These are phyloP conservation scores for Cytospora piceae DNA, from an alignment of 2,329 filamentous ascomycete species.

Conservation along the genomic window DNA sequence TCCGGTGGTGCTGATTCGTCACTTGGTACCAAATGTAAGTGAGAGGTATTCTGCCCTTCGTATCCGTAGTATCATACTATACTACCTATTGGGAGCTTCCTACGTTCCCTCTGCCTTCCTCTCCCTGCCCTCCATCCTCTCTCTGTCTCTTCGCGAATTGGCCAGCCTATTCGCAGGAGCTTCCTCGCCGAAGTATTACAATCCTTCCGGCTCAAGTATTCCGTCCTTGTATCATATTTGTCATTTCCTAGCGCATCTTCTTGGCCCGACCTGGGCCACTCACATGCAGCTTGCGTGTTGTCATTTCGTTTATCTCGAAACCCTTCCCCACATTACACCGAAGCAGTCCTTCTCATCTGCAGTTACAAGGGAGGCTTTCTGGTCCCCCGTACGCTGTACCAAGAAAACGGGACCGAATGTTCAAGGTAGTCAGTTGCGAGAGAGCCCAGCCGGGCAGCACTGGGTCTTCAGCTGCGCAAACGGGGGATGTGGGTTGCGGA, in stretches of 20 bases:
- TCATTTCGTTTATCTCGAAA: conserved; percentile 25
- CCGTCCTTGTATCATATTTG: conserved; percentile 12
- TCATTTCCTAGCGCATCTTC: conserved; percentile 21
- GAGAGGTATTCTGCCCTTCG: not conserved
- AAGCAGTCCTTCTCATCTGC: conserved; percentile 22
- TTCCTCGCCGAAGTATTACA: not conserved
- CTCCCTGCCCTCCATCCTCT: not conserved
- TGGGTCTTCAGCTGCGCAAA: conserved; percentile 19
- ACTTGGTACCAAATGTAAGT: not conserved
- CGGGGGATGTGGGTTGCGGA: conserved; percentile 23
- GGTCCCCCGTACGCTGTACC: conserved; percentile 13
- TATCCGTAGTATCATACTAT: not conserved
- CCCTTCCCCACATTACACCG: conserved; percentile 26
- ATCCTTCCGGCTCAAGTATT: not conserved
- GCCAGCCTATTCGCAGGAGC: conserved; percentile 4
- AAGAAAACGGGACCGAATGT: conserved; percentile 18
- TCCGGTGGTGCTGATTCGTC: not conserved
- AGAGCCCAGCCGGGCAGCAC: conserved; percentile 3
- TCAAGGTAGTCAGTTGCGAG: conserved; percentile 5
- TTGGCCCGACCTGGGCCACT: conserved; percentile 17
- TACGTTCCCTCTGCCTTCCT: not conserved
- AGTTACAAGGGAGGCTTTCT: conserved; percentile 17
- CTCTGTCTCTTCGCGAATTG: not conserved
- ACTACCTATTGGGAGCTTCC: conserved; percentile 2
- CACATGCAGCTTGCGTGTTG: conserved; percentile 24